phyloP scores from a whole-genome alignment of 768 basidiomycete species.

The Suillus subaureus region DNA sequence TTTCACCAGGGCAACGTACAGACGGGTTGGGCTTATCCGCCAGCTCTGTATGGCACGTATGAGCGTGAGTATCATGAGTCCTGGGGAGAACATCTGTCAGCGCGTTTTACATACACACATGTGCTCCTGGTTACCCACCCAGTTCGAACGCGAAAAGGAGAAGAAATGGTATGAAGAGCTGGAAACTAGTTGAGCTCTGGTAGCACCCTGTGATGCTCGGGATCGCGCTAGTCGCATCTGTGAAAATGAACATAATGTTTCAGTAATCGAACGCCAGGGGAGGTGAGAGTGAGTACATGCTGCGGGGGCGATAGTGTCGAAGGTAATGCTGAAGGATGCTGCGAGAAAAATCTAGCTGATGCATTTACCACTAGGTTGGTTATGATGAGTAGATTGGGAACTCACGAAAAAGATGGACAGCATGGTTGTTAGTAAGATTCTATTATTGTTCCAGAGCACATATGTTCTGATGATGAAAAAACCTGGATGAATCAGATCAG shows the following conservation, averaged over 20 bases:
- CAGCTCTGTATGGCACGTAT: neutral
- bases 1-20: neutral
- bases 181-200: neutral
- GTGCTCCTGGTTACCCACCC: neutral
- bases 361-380: neutral
- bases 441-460: neutral
- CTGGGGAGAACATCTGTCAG: neutral
- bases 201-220: slow-evolving; percentile 5
- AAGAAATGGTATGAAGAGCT: neutral
- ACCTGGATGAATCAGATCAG: neutral
- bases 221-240: neutral
- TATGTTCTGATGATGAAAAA: neutral
- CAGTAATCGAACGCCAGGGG: neutral
- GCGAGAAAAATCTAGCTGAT: neutral
- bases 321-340: neutral
- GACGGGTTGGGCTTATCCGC: neutral
- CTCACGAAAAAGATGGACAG: neutral
- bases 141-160: neutral
- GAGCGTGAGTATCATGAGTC: neutral
- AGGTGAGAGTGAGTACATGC: neutral
- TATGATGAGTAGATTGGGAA: neutral
- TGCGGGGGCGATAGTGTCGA: neutral
- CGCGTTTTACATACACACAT: no score
- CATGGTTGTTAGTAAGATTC: neutral
- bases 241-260: neutral